Evolutionary conservation across 257 asterid genomes (phyloP).

Genomic region (Schizonepeta tenuifolia): DNA sequence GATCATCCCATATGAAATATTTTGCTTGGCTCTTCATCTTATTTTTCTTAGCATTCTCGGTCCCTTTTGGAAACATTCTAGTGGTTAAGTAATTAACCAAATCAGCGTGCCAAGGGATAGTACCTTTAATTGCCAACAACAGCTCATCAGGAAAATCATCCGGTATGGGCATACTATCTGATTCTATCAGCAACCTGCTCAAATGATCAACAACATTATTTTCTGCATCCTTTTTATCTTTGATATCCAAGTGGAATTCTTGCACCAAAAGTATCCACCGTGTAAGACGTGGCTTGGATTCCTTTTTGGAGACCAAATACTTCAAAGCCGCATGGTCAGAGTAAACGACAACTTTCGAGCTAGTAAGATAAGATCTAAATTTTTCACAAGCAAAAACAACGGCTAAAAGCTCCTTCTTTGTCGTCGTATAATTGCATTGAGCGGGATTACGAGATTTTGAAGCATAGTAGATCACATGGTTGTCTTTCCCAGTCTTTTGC

Average conservation of each 20-base stretch:
- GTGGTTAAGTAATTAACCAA: too few relatives aligned
- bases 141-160: too few relatives aligned
- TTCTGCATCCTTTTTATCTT: background rate
- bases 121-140: too few relatives aligned
- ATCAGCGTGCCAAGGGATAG: too few relatives aligned
- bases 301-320: too few relatives aligned
- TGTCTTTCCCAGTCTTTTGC: background rate
- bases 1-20: too few relatives aligned
- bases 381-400: background rate
- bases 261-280: background rate
- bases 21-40: too few relatives aligned
- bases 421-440: background rate
- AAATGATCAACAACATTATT: background rate
- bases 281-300: background rate
- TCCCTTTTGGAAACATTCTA: too few relatives aligned
- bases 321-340: background rate
- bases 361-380: too few relatives aligned
- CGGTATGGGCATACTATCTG: slow-evolving; percentile 4
- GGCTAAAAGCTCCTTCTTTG: background rate
- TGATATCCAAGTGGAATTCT: background rate
- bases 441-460: background rate
- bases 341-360: background rate
- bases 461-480: background rate
- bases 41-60: too few relatives aligned
- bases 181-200: background rate